Base-by-base conservation (phyloP, 495 filamentous ascomycete species). In the Chlorociboria aeruginascens region DNA sequence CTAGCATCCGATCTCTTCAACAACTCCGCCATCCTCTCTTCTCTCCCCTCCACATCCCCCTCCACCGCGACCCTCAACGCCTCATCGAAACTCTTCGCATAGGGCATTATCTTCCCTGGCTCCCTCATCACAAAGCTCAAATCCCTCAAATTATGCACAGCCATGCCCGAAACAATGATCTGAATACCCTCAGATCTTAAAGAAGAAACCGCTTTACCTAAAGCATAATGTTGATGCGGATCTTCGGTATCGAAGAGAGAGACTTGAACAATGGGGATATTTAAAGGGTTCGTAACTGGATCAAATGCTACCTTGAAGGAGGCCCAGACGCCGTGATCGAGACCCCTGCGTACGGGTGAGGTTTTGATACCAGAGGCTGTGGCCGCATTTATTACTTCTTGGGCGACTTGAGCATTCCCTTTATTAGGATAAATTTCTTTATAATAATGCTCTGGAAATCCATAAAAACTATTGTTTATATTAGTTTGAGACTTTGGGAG, bases 101-200 rank as follows among this genome's bases (percentile, higher is more conserved):
- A 87, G n/a, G 78, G 78, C 57, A 81, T 34, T 1, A 76, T 73
- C 12, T 50, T 25, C 20, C 20, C 20, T 4, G 20, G 20, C 20
- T 25, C 58, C 11, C 70, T 54, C 13, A 68, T 59, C 13, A 70
- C 55, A n/a, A 67, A 62, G 6, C 64, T 70, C 9, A 69, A 67
- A 54, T 88, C 85, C n/a, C 78, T 71, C 33, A 89, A 69, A 59
- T 92, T 92, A 58, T 92, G 87, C 17, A 89, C 88, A 1, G 82
- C 82, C 86, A 90, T 89, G n/a, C 88, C 86, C 0, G 84, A 81
- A 14, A 76, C 74, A 37, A 94, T 78, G 40, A 93, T 79, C 31
- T 85, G 67, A 41, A 92, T 73, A 39, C 76, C 76, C 50, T 89
- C 77, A 32, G 84, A 78, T 25, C 87, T 79, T 6, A 93, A 77